A percentile compares a stretch with the other conserved stretches of the same genome.
Conservation (phyloP, 768 basidiomycete species). For the Austroboletus eburneus region DNA sequence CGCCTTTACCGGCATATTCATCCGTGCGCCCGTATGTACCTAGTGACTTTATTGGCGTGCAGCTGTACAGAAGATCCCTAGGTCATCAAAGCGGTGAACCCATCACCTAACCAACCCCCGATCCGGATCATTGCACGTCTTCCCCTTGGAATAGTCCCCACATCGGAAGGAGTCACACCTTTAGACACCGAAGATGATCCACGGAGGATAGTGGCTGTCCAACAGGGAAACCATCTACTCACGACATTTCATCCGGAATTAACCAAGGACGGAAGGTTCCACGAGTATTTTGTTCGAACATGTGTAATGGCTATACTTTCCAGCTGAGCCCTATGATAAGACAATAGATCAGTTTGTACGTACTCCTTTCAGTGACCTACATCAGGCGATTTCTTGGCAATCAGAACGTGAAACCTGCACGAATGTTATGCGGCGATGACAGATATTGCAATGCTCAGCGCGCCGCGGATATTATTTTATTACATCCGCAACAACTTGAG, state of each 20-base stretch:
- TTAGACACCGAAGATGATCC: slow-evolving; percentile 48
- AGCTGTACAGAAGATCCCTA: slow-evolving; percentile 29
- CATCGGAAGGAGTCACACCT: slow-evolving; percentile 31
- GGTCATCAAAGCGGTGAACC: slow-evolving; percentile 58
- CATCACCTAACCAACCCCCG: slow-evolving; percentile 46
- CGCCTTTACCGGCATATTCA: slow-evolving; percentile 84
- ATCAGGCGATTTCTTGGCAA: no score
- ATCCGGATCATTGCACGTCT: slow-evolving; percentile 71
- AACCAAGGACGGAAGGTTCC: slow-evolving; percentile 81
- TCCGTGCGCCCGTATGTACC: slow-evolving; percentile 78
- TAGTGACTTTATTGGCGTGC: neutral
- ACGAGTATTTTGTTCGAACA: slow-evolving; percentile 82
- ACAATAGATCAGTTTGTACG: no score
- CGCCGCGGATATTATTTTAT: no score
- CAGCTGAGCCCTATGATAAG: slow-evolving; percentile 5
- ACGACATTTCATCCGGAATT: slow-evolving; percentile 96
- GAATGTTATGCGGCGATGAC: no score
- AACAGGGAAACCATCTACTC: slow-evolving; percentile 79
- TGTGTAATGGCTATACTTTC: slow-evolving; percentile 49
- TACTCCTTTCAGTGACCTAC: no score
- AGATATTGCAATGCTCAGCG: no score
- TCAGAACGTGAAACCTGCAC: no score
- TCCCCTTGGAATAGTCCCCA: slow-evolving; percentile 47
- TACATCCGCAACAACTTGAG: no score
- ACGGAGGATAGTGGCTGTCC: slow-evolving; percentile 74